Evolutionary conservation across 2,329 filamentous ascomycete species (phyloP).

Genomic region (Talaromyces sp.): DNA sequence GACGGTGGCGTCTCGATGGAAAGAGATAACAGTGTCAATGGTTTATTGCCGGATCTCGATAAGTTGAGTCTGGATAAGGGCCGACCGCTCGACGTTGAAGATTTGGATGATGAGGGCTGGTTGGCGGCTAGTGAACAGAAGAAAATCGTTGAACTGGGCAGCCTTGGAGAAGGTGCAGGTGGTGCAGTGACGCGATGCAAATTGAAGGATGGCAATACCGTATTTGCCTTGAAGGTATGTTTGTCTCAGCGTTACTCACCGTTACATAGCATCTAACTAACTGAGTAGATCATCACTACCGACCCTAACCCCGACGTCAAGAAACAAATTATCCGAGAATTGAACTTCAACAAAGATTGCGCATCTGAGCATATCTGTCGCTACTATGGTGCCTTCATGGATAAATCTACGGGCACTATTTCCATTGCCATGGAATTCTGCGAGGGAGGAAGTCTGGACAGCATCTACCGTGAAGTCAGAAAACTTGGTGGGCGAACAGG

Average conservation of each 20-base stretch:
- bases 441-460: constrained; percentile 91
- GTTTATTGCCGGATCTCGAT: constrained; percentile 70
- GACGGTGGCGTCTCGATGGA: constrained; percentile 75
- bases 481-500: constrained; percentile 89
- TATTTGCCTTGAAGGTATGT: constrained; percentile 89
- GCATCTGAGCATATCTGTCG: constrained; percentile 93
- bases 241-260: constrained; percentile 10
- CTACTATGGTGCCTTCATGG: constrained; percentile 96
- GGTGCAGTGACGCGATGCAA: constrained; percentile 90
- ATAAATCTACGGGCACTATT: constrained; percentile 92
- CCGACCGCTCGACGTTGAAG: constrained; percentile 80
- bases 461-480: constrained; percentile 96
- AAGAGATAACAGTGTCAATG: constrained; percentile 72
- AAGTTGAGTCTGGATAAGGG: constrained; percentile 77
- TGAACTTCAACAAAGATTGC: constrained; percentile 97
- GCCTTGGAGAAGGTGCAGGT: constrained; percentile 87
- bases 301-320: constrained; percentile 97
- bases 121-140: constrained; percentile 84
- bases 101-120: constrained; percentile 93
- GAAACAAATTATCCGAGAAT: constrained; percentile 93
- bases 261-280: constrained; percentile 14
- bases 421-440: constrained; percentile 99
- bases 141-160: constrained; percentile 81
- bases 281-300: constrained; percentile 81
- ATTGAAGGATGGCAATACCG: constrained; percentile 83